phyloP scores from a whole-genome alignment of 192 early-diverging fungal genomes.

The Lunasporangiospora selenospora region DNA sequence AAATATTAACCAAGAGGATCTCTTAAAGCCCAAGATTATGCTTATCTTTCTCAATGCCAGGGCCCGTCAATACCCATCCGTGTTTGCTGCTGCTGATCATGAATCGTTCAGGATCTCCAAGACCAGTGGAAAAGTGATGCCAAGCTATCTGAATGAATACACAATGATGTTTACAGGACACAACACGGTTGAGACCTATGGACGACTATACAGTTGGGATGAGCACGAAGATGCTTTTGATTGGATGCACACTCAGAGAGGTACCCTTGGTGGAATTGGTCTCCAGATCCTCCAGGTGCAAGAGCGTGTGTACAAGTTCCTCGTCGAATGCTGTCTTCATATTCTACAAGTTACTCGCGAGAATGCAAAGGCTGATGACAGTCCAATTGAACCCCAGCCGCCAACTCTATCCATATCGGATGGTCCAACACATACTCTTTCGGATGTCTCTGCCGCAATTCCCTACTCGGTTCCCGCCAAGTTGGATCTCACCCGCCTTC shows the following conservation, averaged over 20 bases:
- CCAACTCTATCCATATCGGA: conserved; percentile 25
- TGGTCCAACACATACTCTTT: conserved; percentile 4
- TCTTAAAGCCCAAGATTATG: conserved; percentile 28
- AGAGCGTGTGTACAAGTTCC: conserved; percentile 26
- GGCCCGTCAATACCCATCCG: conserved; percentile 29
- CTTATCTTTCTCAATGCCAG: conserved; percentile 37
- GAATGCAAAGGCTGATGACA: conserved; percentile 8
- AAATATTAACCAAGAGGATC: conserved; percentile 40
- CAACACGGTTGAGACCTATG: conserved; percentile 30
- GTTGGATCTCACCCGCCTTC: conserved; percentile 19
- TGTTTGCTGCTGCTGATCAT: conserved; percentile 24
- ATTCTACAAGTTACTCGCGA: conserved; percentile 27
- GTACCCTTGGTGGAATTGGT: conserved; percentile 11
- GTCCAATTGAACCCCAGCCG: conserved; percentile 20
- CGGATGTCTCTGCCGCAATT: conserved; percentile 14
- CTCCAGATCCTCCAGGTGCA: conserved; percentile 31
- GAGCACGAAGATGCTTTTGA: conserved; percentile 12
- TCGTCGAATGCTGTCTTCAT: conserved; percentile 25
- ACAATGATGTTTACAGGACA: conserved; percentile 36
- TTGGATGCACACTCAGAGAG: conserved; percentile 16
- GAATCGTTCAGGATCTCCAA: conserved; percentile 23
- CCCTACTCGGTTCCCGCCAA: conserved; percentile 20
- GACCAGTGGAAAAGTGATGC: conserved; percentile 19
- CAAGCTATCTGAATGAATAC: conserved; percentile 26
- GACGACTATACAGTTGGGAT: conserved; percentile 22